Conservation (phyloP, 208 protist species). For the Leishmania arabica region DNA sequence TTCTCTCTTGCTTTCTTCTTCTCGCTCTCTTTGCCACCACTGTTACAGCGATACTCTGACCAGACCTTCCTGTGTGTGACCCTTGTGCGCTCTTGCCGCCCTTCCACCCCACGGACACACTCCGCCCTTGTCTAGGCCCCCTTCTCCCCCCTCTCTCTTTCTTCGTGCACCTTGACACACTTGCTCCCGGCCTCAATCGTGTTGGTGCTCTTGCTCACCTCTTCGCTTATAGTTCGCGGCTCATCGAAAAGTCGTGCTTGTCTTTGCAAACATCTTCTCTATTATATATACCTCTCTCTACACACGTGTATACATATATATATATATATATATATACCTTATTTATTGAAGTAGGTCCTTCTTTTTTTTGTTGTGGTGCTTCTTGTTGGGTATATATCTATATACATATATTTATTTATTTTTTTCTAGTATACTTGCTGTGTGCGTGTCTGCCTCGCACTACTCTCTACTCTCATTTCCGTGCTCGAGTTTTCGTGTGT, state of each 20-base stretch:
- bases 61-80: background rate
- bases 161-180: background rate
- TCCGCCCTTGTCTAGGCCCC: background rate
- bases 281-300: background rate
- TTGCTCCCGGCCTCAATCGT: background rate
- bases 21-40: background rate
- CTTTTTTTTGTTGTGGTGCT: background rate
- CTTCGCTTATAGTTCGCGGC: background rate
- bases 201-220: background rate
- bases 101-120: background rate
- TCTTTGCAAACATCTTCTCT: background rate
- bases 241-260: background rate
- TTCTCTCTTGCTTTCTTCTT: background rate
- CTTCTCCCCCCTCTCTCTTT: background rate
- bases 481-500: background rate
- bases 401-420: too few relatives aligned
- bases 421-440: background rate
- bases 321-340: background rate
- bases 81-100: background rate
- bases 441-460: background rate
- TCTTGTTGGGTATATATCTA: background rate
- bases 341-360: too few relatives aligned
- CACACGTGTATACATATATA: background rate
- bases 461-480: background rate
- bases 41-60: background rate